phyloP scores from a whole-genome alignment of 106 monocot genomes.

The Platanthera guangdongensis region DNA sequence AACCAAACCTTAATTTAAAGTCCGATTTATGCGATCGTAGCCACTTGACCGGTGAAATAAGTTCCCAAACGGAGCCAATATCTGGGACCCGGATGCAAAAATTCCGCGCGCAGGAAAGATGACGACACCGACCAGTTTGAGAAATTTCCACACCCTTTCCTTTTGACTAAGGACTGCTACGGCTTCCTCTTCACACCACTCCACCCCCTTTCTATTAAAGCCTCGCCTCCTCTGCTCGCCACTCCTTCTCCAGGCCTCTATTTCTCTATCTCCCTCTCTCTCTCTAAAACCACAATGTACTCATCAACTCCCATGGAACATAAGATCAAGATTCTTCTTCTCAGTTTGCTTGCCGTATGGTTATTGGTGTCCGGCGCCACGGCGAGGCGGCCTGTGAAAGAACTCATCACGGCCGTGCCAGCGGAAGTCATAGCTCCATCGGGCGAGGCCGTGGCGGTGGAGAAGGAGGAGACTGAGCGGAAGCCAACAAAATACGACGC shows the following conservation, averaged over 20 bases:
- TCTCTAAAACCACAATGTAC: neutral
- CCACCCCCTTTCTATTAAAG: neutral
- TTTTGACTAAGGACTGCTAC: neutral
- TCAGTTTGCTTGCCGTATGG: neutral
- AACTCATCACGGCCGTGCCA: neutral
- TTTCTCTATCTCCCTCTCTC: neutral
- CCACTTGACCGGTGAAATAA: too few species aligned
- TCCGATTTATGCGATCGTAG: too few species aligned
- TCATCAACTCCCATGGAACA: conserved; percentile 5
- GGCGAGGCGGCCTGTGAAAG: conserved; percentile 16
- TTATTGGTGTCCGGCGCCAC: neutral
- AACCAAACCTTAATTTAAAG: too few species aligned
- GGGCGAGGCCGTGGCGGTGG: neutral
- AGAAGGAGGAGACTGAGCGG: neutral
- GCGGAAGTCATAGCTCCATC: neutral
- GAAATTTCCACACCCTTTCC: conserved; percentile 3
- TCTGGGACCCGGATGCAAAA: too few species aligned
- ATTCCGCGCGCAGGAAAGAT: too few species aligned
- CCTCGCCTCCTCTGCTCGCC: neutral
- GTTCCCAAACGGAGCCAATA: too few species aligned
- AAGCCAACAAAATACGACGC: neutral
- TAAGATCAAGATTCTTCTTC: neutral
- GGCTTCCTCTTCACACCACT: neutral
- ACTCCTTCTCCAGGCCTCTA: conserved; percentile 1
- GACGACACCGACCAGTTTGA: neutral